These are phyloP conservation scores for Hymenoscyphus fructigenus DNA, from an alignment of 2,329 filamentous ascomycete species.

Conservation along the genomic window DNA sequence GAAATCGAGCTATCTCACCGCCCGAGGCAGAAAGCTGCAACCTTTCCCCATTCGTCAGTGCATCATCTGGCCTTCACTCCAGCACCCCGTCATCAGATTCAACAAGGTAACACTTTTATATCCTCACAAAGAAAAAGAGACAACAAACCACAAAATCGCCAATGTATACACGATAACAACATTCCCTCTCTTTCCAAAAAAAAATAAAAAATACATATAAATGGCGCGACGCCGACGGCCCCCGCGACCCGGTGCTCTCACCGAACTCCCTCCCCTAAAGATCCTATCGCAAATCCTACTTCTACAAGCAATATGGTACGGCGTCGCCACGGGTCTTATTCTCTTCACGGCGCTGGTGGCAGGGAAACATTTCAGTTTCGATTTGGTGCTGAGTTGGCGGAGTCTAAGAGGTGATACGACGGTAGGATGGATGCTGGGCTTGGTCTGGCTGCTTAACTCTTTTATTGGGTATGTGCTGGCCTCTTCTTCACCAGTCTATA, in stretches of 20 bases:
- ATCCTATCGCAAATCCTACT: constrained; percentile 66
- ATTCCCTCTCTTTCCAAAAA: no score
- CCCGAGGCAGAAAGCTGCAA: constrained; percentile 22
- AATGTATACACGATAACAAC: constrained; percentile 17
- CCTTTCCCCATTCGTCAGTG: constrained; percentile 4
- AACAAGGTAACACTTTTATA: background rate
- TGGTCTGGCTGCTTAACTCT: constrained; percentile 67
- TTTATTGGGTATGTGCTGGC: constrained; percentile 56
- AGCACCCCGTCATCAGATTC: background rate
- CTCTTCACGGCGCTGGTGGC: constrained; percentile 67
- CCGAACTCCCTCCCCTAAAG: constrained; percentile 64
- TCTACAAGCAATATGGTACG: constrained; percentile 65
- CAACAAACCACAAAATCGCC: constrained; percentile 3
- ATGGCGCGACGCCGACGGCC: constrained; percentile 54
- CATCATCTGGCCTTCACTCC: background rate
- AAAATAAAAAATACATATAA: background rate
- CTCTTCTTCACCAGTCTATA: background rate
- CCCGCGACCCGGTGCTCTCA: constrained; percentile 63
- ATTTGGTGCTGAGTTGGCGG: constrained; percentile 63
- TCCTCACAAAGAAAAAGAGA: background rate
- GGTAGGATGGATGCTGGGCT: constrained; percentile 65
- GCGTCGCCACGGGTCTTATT: constrained; percentile 58
- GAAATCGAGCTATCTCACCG: constrained; percentile 3
- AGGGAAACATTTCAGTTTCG: constrained; percentile 56
- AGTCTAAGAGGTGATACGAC: constrained; percentile 66